Conservation (phyloP, 2,329 filamentous ascomycete species). For the Graphilbum sp. region DNA sequence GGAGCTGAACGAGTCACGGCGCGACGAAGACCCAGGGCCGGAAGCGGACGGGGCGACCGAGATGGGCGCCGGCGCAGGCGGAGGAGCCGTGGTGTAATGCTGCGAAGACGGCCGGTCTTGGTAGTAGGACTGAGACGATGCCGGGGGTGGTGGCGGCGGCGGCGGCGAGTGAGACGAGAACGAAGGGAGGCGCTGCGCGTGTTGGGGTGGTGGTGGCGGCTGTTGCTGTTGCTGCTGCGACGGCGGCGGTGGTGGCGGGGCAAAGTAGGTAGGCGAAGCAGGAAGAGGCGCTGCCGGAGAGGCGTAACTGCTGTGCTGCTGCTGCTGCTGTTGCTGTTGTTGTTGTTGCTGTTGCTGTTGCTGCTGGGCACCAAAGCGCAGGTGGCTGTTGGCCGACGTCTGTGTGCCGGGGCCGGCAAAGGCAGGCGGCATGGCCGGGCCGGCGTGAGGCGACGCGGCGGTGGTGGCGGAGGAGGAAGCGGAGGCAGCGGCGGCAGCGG, state of each 20-base stretch:
- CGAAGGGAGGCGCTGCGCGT: conserved; percentile 2
- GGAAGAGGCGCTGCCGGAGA: conserved; percentile 12
- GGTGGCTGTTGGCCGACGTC: conserved; percentile 3
- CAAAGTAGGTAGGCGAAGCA: conserved; percentile 18
- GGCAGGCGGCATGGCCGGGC: conserved; percentile 13
- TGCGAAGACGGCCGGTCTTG: conserved; percentile 16
- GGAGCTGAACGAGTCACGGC: conserved; percentile 6
- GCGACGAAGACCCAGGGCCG: conserved; percentile 3
- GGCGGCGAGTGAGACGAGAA: conserved; percentile 5
- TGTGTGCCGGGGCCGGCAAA: conserved; percentile 12
- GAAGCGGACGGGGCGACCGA: background rate
- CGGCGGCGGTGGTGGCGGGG: no score
- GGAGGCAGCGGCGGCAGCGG: no score
- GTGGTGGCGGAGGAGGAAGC: no score
- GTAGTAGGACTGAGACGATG: conserved; percentile 8
- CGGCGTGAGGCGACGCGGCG: conserved; percentile 6
- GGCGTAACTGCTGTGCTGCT: background rate
- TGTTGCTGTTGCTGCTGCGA: conserved; percentile 5
- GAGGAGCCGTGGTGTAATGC: conserved; percentile 11
- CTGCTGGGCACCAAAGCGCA: conserved; percentile 5
- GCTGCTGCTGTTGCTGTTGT: no score
- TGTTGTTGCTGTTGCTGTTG: no score
- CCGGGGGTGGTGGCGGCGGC: conserved; percentile 2
- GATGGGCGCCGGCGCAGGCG: conserved; percentile 4
- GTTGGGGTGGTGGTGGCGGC: background rate